Percentiles rank a stretch among this genome's conserved stretches.
These are phyloP conservation scores for Melampsora larici-populina DNA, from an alignment of 1,284 basidiomycete species.

Conservation along the genomic window DNA sequence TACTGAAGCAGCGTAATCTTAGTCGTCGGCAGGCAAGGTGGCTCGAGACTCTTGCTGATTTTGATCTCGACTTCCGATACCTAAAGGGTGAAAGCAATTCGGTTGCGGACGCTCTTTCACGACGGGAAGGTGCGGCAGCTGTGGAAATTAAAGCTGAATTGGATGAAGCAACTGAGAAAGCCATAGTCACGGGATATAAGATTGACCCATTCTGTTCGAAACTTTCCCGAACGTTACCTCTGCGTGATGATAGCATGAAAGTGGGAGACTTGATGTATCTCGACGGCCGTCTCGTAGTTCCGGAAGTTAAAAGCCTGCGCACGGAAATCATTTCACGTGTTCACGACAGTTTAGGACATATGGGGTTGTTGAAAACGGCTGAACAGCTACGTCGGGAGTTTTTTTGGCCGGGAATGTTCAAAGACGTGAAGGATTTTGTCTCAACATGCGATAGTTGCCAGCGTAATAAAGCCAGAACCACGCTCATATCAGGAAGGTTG, in stretches of 20 bases:
- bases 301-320: constrained; percentile 45
- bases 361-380: constrained; percentile 55
- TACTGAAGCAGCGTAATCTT: constrained; percentile 54
- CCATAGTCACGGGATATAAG: not conserved
- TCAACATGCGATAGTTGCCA: constrained; percentile 43
- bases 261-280: constrained; percentile 52
- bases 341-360: constrained; percentile 54
- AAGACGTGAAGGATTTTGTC: not conserved
- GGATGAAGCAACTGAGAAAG: not conserved
- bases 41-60: constrained; percentile 55
- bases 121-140: constrained; percentile 3
- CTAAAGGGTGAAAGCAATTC: constrained; percentile 54
- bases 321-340: constrained; percentile 49
- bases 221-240: not conserved
- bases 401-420: constrained; percentile 57
- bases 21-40: constrained; percentile 54
- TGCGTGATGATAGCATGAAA: not conserved
- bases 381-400: too few species aligned
- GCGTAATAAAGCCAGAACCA: constrained; percentile 37
- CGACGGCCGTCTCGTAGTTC: constrained; percentile 52
- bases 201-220: not conserved
- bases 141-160: too few species aligned
- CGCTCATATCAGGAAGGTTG: constrained; percentile 10
- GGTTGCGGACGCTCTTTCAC: constrained; percentile 55
- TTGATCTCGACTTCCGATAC: constrained; percentile 50